These are phyloP conservation scores for Penicillium pancosmium DNA, from an alignment of 495 filamentous ascomycete species.

Conservation along the genomic window DNA sequence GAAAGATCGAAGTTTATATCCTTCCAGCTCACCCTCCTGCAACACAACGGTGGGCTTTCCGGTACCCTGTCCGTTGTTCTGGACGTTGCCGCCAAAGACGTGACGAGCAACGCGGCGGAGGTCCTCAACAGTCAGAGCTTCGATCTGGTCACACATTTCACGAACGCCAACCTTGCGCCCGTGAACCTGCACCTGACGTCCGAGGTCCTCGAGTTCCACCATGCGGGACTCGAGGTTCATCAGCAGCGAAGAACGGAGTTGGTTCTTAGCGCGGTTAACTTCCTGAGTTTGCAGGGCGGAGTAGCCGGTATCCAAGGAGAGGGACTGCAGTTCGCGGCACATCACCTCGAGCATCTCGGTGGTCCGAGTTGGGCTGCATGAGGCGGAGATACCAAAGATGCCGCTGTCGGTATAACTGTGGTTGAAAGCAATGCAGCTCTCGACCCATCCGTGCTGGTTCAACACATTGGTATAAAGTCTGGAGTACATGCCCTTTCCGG, in stretches of 20 bases:
- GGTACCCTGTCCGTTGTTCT: slow-evolving; percentile 76
- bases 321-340: slow-evolving; percentile 80
- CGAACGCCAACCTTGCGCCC: slow-evolving; percentile 85
- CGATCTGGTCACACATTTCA: slow-evolving; percentile 91
- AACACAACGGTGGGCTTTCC: slow-evolving; percentile 94
- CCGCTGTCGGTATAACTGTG: slow-evolving; percentile 95
- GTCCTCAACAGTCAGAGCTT: slow-evolving; percentile 78
- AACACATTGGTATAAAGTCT: slow-evolving; percentile 96
- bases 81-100: slow-evolving; percentile 75
- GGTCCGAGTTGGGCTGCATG: slow-evolving; percentile 75
- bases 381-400: slow-evolving; percentile 89
- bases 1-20: slow-evolving; percentile 53
- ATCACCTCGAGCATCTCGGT: slow-evolving; percentile 87
- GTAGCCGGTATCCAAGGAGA: slow-evolving; percentile 73
- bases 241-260: slow-evolving; percentile 83
- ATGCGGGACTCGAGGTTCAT: slow-evolving; percentile 98
- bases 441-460: slow-evolving; percentile 96
- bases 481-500: slow-evolving; percentile 98
- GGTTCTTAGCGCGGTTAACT: slow-evolving; percentile 97
- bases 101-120: slow-evolving; percentile 79
- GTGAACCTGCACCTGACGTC: slow-evolving; percentile 93
- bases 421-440: slow-evolving; percentile 93
- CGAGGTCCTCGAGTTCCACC: slow-evolving; percentile 98
- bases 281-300: slow-evolving; percentile 71
- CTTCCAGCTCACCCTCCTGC: slow-evolving; percentile 67